phyloP scores from a whole-genome alignment of 805 yeast species.

The Candida mattraensis region DNA sequence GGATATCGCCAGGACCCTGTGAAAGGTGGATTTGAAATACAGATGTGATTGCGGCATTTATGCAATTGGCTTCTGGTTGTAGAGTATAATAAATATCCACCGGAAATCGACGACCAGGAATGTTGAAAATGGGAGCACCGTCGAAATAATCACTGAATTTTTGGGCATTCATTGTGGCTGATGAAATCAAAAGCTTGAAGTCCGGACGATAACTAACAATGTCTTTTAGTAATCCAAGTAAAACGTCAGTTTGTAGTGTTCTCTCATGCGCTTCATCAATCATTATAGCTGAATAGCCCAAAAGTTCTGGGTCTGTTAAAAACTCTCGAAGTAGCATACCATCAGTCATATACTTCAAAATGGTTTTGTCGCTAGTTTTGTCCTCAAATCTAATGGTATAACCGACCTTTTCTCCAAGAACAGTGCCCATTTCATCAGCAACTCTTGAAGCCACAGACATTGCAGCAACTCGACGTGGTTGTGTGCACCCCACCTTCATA shows the following conservation, averaged over 20 bases:
- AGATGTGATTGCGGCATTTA: constrained; percentile 86
- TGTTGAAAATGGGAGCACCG: constrained; percentile 80
- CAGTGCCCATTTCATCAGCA: constrained; percentile 80
- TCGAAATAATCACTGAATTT: constrained; percentile 81
- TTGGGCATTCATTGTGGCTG: constrained; percentile 92
- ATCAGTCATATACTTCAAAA: constrained; percentile 89
- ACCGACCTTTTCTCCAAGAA: constrained; percentile 88
- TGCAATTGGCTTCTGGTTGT: constrained; percentile 87
- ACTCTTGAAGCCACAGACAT: constrained; percentile 88
- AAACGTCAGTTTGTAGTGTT: constrained; percentile 83
- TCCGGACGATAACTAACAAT: constrained; percentile 63
- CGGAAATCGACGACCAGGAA: constrained; percentile 93
- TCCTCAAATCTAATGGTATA: constrained; percentile 89
- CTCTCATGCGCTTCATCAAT: constrained; percentile 98
- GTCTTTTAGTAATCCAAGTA: constrained; percentile 79
- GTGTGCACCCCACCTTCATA: constrained; percentile 78
- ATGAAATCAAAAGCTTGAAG: constrained; percentile 75
- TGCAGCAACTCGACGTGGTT: constrained; percentile 96
- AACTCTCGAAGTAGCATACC: constrained; percentile 92
- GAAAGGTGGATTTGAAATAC: constrained; percentile 82
- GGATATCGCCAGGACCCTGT: constrained; percentile 75
- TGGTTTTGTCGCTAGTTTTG: constrained; percentile 59
- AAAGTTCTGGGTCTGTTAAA: constrained; percentile 68
- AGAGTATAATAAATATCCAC: constrained; percentile 82
- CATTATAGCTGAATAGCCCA: constrained; percentile 76